Evolutionary conservation across 306 rosid species (phyloP).

Genomic region (Begonia loranthoides): DNA sequence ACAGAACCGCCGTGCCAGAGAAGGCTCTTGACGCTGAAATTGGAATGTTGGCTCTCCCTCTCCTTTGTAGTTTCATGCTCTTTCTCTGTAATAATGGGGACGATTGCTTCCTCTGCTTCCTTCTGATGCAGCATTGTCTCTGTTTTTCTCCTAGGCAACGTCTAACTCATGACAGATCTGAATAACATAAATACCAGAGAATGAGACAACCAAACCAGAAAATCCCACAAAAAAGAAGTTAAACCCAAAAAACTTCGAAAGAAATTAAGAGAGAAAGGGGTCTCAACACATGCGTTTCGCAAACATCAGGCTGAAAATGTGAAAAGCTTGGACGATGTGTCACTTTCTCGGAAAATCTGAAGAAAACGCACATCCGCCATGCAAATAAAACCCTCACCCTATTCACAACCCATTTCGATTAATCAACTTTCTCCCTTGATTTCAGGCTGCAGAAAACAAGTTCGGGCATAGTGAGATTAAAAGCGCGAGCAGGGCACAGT

Average conservation of each 20-base stretch:
- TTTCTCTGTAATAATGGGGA: slow-evolving; percentile 41
- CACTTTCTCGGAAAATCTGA: slow-evolving; percentile 9
- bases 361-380: slow-evolving; percentile 4
- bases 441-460: not conserved
- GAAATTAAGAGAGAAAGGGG: not conserved
- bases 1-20: slow-evolving; percentile 97
- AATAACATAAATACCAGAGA: slow-evolving; percentile 19
- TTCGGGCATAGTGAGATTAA: not conserved
- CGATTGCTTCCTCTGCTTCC: slow-evolving; percentile 91
- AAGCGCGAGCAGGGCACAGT: not conserved
- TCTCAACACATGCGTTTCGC: not conserved
- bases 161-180: slow-evolving; percentile 37
- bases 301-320: not conserved
- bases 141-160: slow-evolving; percentile 9
- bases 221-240: slow-evolving; percentile 12
- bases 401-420: no score
- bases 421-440: not conserved
- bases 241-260: slow-evolving; percentile 28
- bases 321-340: slow-evolving; percentile 5
- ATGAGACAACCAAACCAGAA: slow-evolving; percentile 23
- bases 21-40: slow-evolving; percentile 40
- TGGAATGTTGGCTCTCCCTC: slow-evolving; percentile 20
- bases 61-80: slow-evolving; percentile 38
- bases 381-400: not conserved
- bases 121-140: slow-evolving; percentile 73